These are phyloP conservation scores for Hyphopichia buzzinii DNA, from an alignment of 1,139 yeast species.

Conservation along the genomic window DNA sequence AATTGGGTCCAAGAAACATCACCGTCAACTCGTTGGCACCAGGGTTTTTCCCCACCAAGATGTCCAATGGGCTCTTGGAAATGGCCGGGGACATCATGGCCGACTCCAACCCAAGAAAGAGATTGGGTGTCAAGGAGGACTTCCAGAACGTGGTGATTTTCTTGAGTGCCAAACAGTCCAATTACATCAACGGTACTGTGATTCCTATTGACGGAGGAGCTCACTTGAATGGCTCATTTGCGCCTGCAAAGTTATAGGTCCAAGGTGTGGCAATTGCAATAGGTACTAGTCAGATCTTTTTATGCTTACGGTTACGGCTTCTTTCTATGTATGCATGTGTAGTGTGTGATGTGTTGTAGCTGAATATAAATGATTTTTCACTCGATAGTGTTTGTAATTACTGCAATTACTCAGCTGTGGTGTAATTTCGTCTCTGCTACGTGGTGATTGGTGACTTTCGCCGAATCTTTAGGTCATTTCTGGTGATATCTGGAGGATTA, in stretches of 20 bases:
- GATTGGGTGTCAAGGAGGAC: slow-evolving; percentile 66
- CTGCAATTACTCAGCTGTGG: too few species aligned
- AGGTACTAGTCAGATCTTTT: too few species aligned
- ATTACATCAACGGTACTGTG: slow-evolving; percentile 68
- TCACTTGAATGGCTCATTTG: slow-evolving; percentile 24
- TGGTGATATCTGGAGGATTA: too few species aligned
- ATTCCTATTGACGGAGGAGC: slow-evolving; percentile 77
- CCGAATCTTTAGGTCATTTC: too few species aligned
- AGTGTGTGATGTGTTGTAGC: too few species aligned
- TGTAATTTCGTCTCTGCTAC: too few species aligned
- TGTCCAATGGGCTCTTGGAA: slow-evolving; percentile 66
- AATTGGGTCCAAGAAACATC: slow-evolving; percentile 64
- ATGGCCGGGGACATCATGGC: slow-evolving; percentile 51
- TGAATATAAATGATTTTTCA: too few species aligned
- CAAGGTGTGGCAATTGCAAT: too few species aligned
- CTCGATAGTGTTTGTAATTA: too few species aligned
- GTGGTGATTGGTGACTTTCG: too few species aligned
- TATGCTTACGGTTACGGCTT: too few species aligned
- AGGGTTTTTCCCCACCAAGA: slow-evolving; percentile 76
- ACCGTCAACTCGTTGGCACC: slow-evolving; percentile 73
- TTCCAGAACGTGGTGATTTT: slow-evolving; percentile 59
- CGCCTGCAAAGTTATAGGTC: slow-evolving; percentile 15
- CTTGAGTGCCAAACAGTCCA: slow-evolving; percentile 57
- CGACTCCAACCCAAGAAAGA: slow-evolving; percentile 56
- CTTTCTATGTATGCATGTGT: too few species aligned